Evolutionary conservation across 371 early-diverging fungal genomes (phyloP).

Genomic region (Fennellomyces sp.): DNA sequence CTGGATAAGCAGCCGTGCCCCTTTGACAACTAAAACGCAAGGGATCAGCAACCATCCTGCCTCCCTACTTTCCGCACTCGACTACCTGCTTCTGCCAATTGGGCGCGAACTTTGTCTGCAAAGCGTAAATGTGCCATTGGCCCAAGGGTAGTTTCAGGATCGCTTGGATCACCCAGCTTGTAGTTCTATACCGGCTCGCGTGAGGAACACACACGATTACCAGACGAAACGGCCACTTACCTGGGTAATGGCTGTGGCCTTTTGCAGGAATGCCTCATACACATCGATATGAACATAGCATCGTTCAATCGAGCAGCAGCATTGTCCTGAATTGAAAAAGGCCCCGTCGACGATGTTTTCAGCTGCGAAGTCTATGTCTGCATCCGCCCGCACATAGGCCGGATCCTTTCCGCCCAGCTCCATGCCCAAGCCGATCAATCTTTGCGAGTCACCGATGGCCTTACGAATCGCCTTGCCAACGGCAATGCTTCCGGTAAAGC

Average conservation of each 20-base stretch:
- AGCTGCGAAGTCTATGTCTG: constrained; percentile 70
- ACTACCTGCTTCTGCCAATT: constrained; percentile 72
- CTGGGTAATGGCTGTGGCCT: constrained; percentile 67
- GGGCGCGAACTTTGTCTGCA: constrained; percentile 72
- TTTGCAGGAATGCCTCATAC: constrained; percentile 75
- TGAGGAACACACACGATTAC: not conserved
- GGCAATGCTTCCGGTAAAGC: constrained; percentile 84
- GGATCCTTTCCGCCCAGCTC: constrained; percentile 92
- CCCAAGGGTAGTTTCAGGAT: constrained; percentile 72
- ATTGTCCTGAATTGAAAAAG: constrained; percentile 86
- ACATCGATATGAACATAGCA: constrained; percentile 81
- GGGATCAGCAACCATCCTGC: too few species aligned
- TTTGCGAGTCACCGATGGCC: constrained; percentile 57
- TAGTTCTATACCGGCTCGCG: constrained; percentile 29
- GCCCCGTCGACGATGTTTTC: constrained; percentile 84
- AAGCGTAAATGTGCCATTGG: constrained; percentile 76
- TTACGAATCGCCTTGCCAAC: constrained; percentile 73
- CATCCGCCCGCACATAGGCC: constrained; percentile 81
- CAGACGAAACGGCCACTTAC: constrained; percentile 22
- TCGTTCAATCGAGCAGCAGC: constrained; percentile 84
- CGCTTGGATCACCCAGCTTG: constrained; percentile 70
- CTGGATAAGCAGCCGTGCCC: constrained; percentile 71
- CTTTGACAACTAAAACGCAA: constrained; percentile 68
- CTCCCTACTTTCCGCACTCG: not conserved
- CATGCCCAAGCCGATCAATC: constrained; percentile 76